phyloP scores from a whole-genome alignment of 176 grass and related monocot genomes.

The Pontederia crassipes region DNA sequence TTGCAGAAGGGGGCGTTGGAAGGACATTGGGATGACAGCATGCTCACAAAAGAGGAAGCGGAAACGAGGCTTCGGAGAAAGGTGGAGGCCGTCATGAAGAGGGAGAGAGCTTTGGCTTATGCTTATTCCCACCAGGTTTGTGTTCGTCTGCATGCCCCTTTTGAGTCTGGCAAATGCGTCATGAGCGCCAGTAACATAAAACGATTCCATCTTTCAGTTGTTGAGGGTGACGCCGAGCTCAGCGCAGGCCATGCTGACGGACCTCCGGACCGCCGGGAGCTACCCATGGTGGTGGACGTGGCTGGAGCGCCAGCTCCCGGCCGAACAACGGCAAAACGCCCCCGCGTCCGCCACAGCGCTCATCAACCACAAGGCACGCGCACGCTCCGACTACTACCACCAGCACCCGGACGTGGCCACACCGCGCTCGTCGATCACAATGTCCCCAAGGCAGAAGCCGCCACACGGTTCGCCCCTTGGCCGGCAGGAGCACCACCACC shows the following conservation, averaged over 20 bases:
- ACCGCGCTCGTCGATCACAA: no score
- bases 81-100: constrained; percentile 76
- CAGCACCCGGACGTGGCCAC: not conserved
- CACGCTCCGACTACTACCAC: not conserved
- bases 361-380: not conserved
- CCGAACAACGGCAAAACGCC: not conserved
- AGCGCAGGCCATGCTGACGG: constrained; percentile 57
- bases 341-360: not conserved
- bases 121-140: constrained; percentile 92
- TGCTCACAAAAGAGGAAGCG: constrained; percentile 48
- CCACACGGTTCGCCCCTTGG: constrained; percentile 10
- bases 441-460: no score
- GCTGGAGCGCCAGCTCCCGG: constrained; percentile 34
- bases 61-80: constrained; percentile 55
- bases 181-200: not conserved
- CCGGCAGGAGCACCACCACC: constrained; percentile 9
- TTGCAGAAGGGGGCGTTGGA: constrained; percentile 19
- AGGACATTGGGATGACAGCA: constrained; percentile 46
- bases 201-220: constrained; percentile 5
- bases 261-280: constrained; percentile 42
- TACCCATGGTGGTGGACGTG: constrained; percentile 75
- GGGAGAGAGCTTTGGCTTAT: constrained; percentile 82
- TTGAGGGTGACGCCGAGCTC: constrained; percentile 59
- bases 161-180: not conserved
- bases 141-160: not conserved